Conservation (phyloP, 768 basidiomycete species). For the Rhodotorula babjevae region DNA sequence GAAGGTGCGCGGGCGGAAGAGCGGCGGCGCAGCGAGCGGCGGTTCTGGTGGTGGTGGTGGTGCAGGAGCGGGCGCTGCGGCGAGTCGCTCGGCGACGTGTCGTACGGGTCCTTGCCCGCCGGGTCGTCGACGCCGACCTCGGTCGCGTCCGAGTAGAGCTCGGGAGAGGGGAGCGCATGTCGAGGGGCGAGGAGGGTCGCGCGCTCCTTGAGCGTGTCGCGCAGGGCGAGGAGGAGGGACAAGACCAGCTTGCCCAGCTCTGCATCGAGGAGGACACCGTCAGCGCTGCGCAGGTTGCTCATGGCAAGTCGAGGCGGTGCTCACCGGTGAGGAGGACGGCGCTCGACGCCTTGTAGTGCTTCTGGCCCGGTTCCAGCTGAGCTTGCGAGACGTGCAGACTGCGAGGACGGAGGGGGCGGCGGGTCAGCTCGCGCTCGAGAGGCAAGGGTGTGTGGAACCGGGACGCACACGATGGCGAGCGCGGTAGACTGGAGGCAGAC, state of each 20-base stretch:
- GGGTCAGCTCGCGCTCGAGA: background rate
- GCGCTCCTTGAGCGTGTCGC: slow-evolving; percentile 32
- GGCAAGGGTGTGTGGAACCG: background rate
- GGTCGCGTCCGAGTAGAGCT: slow-evolving; percentile 15
- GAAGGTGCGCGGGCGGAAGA: slow-evolving; percentile 1
- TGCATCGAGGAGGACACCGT: too few species aligned
- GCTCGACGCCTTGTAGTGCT: slow-evolving; percentile 41
- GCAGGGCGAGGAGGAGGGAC: slow-evolving; percentile 38
- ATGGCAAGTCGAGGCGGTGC: too few species aligned
- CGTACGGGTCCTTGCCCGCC: slow-evolving; percentile 28
- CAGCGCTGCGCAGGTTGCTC: too few species aligned
- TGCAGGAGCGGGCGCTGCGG: background rate
- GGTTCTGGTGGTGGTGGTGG: background rate
- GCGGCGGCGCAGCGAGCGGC: background rate
- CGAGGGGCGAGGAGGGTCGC: slow-evolving; percentile 21
- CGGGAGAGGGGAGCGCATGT: slow-evolving; percentile 29
- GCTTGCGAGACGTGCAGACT: slow-evolving; percentile 36
- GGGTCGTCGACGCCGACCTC: slow-evolving; percentile 17
- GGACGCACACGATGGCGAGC: slow-evolving; percentile 36
- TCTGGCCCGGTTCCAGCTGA: slow-evolving; percentile 26
- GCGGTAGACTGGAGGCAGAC: slow-evolving; percentile 41
- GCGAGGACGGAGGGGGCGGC: background rate
- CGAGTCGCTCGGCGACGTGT: slow-evolving; percentile 4
- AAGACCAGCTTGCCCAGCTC: slow-evolving; percentile 42
- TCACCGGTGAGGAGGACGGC: slow-evolving; percentile 40